phyloP scores from a whole-genome alignment of 192 early-diverging fungal species.

The Coemansia sp. region DNA sequence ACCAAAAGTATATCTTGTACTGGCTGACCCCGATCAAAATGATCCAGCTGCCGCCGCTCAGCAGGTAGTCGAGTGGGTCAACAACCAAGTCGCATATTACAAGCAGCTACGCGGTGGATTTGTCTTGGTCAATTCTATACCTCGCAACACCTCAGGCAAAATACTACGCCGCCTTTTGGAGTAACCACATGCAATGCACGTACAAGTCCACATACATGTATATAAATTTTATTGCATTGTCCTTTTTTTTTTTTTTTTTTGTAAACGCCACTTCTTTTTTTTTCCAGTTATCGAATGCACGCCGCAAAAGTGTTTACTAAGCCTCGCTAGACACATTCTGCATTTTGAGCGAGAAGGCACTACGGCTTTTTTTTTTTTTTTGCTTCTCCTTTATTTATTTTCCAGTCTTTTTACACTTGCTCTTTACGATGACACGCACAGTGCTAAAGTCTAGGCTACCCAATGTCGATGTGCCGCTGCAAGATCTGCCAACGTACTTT shows the following conservation, averaged over 20 bases:
- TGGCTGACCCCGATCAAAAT: neutral
- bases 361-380: too few species aligned
- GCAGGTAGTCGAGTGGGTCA: slow-evolving; percentile 20
- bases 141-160: slow-evolving; percentile 38
- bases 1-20: slow-evolving; percentile 76
- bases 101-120: slow-evolving; percentile 47
- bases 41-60: neutral
- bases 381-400: neutral
- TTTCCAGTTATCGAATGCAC: neutral
- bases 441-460: slow-evolving; percentile 3
- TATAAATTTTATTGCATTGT: neutral
- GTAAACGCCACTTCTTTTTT: slow-evolving; percentile 9
- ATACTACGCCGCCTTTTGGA: slow-evolving; percentile 35
- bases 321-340: neutral
- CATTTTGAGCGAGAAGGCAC: too few species aligned
- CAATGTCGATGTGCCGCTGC: slow-evolving; percentile 7
- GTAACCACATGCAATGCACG: neutral
- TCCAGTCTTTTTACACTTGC: slow-evolving; percentile 1
- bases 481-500: slow-evolving; percentile 22
- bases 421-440: neutral
- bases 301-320: neutral
- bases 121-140: slow-evolving; percentile 21
- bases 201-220: neutral
- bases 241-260: neutral
- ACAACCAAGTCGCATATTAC: slow-evolving; percentile 25